Evolutionary conservation across 2,329 filamentous ascomycete genomes (phyloP).

Genomic region (Trichoderma asperellum): DNA sequence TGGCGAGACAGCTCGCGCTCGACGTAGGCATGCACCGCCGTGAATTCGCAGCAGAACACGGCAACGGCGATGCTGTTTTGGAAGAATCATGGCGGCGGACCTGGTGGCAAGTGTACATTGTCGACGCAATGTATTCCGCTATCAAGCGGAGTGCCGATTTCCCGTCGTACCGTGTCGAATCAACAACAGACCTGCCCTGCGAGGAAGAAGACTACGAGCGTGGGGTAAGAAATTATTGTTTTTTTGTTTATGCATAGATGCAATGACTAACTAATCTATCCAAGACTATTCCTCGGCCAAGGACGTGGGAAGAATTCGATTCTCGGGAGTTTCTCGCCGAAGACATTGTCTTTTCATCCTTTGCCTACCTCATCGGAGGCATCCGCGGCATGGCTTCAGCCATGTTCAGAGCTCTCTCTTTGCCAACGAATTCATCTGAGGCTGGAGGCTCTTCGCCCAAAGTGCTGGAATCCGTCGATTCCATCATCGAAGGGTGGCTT

Average conservation of each 20-base stretch:
- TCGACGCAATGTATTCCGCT: slow-evolving; percentile 55
- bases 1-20: slow-evolving; percentile 61
- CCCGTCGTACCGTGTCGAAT: slow-evolving; percentile 45
- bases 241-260: slow-evolving; percentile 21
- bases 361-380: slow-evolving; percentile 68
- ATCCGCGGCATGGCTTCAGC: slow-evolving; percentile 46
- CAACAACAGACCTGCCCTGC: slow-evolving; percentile 65
- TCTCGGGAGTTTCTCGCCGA: slow-evolving; percentile 62
- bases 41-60: slow-evolving; percentile 55
- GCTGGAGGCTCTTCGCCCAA: slow-evolving; percentile 32
- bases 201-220: slow-evolving; percentile 61
- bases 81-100: slow-evolving; percentile 69
- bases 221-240: slow-evolving; percentile 39
- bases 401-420: slow-evolving; percentile 36
- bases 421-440: slow-evolving; percentile 29
- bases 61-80: slow-evolving; percentile 50
- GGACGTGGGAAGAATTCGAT: slow-evolving; percentile 64
- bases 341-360: slow-evolving; percentile 63
- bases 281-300: slow-evolving; percentile 46
- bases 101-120: slow-evolving; percentile 71
- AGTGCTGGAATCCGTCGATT: slow-evolving; percentile 43
- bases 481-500: slow-evolving; percentile 45
- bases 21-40: slow-evolving; percentile 62
- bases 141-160: slow-evolving; percentile 39
- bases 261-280: background rate